These are phyloP conservation scores for Zygotorulaspora danielsina DNA, from an alignment of 805 yeast species.

Conservation along the genomic window DNA sequence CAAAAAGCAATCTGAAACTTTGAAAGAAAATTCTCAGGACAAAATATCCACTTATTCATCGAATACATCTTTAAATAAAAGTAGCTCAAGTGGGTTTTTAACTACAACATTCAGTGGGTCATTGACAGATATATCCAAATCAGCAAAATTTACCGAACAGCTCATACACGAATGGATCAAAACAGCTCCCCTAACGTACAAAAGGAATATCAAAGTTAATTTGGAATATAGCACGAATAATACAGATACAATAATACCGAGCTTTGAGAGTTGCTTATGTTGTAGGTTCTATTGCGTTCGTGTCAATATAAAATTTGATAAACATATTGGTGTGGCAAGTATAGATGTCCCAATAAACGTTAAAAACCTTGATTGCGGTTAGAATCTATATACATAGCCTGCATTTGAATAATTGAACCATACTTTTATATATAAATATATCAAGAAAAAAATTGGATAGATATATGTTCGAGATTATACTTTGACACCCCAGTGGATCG, in stretches of 20 bases:
- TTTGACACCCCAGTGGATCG: conserved; percentile 93
- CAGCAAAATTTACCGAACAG: conserved; percentile 24
- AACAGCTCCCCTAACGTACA: conserved; percentile 32
- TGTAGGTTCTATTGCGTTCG: conserved; percentile 55
- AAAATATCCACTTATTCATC: conserved; percentile 13
- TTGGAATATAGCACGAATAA: conserved; percentile 42
- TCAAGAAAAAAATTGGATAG: too few relatives aligned
- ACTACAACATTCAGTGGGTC: conserved; percentile 15
- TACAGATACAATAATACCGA: conserved; percentile 51
- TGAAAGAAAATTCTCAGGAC: conserved; percentile 16
- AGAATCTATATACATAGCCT: background rate
- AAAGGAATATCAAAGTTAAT: conserved; percentile 38
- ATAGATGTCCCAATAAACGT: conserved; percentile 39
- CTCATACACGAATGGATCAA: conserved; percentile 29
- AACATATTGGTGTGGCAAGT: conserved; percentile 30
- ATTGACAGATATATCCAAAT: conserved; percentile 12
- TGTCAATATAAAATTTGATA: conserved; percentile 43
- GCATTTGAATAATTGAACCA: background rate
- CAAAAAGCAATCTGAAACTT: conserved; percentile 29
- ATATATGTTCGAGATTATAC: too few relatives aligned
- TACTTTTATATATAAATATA: background rate
- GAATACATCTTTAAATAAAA: conserved; percentile 10
- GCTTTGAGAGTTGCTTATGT: conserved; percentile 60
- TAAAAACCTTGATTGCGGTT: conserved; percentile 25
- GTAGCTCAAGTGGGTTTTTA: conserved; percentile 13